Percentiles rank a stretch among this genome's conserved stretches.
Conservation (phyloP, 2,329 filamentous ascomycete genomes). For the Neofusicoccum ribis region DNA sequence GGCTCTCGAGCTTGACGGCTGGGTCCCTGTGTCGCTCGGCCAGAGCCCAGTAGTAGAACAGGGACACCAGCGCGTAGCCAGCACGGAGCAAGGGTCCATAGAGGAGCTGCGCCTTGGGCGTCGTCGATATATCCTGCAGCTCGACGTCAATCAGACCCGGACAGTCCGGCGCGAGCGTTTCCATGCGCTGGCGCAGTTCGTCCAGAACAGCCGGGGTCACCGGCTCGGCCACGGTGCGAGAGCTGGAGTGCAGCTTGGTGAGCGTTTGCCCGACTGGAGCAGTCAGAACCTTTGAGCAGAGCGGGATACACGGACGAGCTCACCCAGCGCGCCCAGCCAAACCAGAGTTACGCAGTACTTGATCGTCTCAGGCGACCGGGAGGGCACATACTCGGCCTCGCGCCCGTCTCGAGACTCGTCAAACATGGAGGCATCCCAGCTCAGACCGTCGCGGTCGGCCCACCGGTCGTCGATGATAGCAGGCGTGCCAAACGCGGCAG, state of each 20-base stretch:
- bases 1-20: not conserved
- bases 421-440: not conserved
- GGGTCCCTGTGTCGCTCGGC: not conserved
- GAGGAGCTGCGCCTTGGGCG: not conserved
- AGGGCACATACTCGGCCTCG: not conserved
- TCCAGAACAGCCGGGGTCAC: not conserved
- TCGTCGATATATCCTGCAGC: not conserved
- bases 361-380: not conserved
- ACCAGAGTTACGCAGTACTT: not conserved
- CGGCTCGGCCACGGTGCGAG: not conserved
- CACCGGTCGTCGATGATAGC: conserved; percentile 1
- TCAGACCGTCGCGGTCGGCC: not conserved
- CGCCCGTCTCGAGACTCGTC: not conserved
- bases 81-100: not conserved
- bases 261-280: not conserved
- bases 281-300: not conserved
- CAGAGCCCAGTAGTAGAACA: not conserved
- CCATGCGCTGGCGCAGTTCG: not conserved
- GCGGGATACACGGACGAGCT: not conserved
- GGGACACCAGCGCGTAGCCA: not conserved
- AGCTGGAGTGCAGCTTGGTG: not conserved
- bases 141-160: conserved; percentile 1
- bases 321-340: not conserved
- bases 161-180: not conserved
- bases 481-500: not conserved